Conservation (phyloP, 108 stramenopile species). For the Fistulifera pelliculosa region DNA sequence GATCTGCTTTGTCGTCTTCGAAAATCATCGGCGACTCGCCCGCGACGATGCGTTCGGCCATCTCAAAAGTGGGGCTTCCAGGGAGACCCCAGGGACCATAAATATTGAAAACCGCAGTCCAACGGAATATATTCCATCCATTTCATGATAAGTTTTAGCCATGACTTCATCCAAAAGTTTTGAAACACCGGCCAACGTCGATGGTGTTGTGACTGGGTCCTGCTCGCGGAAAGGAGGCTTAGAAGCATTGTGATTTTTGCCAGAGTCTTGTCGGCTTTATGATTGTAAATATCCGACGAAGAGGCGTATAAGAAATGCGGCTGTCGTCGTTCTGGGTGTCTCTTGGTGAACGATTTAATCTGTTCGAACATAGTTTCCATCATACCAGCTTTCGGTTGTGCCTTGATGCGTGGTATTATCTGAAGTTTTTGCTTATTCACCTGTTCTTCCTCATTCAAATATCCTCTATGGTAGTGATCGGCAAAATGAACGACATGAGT, state of each 20-base stretch:
- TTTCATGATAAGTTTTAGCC: conserved; percentile 62
- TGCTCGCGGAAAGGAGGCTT: conserved; percentile 30
- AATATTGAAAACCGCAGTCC: conserved; percentile 80
- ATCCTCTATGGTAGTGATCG: conserved; percentile 20
- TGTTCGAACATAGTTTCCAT: conserved; percentile 77
- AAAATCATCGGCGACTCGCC: conserved; percentile 9
- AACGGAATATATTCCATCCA: conserved; percentile 56
- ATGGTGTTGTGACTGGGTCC: conserved; percentile 53
- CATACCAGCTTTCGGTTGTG: conserved; percentile 54
- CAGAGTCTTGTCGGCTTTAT: neutral
- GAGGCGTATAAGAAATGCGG: conserved; percentile 53
- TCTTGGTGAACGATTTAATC: conserved; percentile 17
- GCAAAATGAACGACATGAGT: conserved; percentile 79
- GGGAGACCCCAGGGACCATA: conserved; percentile 84
- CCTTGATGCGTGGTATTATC: conserved; percentile 55
- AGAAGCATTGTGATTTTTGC: neutral
- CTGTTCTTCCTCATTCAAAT: conserved; percentile 8
- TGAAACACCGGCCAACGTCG: conserved; percentile 54
- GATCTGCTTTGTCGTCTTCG: conserved; percentile 4
- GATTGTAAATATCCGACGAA: conserved; percentile 34
- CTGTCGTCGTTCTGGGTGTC: conserved; percentile 15
- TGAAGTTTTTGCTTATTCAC: conserved; percentile 19
- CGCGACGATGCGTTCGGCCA: conserved; percentile 56
- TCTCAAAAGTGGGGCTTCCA: conserved; percentile 61
- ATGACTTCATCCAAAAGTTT: conserved; percentile 73